Evolutionary conservation across 1,139 yeast species (phyloP).

Genomic region (Yamadazyma membranifaciens): DNA sequence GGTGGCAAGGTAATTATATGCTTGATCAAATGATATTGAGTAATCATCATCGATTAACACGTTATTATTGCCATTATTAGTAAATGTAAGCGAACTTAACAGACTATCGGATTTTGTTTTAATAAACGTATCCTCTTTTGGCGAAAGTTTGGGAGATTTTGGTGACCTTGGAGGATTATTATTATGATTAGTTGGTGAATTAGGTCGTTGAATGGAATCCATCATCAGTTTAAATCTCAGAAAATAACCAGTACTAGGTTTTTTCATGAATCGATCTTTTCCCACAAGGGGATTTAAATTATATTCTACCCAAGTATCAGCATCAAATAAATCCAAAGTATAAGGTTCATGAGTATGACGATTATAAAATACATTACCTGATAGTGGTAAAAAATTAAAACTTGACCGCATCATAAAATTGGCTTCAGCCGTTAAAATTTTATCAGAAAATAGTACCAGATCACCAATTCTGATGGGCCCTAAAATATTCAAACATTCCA

Average conservation of each 20-base stretch:
- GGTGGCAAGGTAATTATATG: slow-evolving; percentile 60
- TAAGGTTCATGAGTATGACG: slow-evolving; percentile 54
- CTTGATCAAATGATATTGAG: slow-evolving; percentile 52
- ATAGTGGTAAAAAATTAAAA: slow-evolving; percentile 70
- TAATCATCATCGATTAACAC: slow-evolving; percentile 3
- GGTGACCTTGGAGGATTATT: slow-evolving; percentile 4
- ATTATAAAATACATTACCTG: slow-evolving; percentile 73
- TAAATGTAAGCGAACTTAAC: neutral
- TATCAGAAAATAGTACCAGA: slow-evolving; percentile 69
- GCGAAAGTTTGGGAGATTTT: slow-evolving; percentile 1
- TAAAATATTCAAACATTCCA: slow-evolving; percentile 78
- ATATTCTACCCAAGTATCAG: slow-evolving; percentile 75
- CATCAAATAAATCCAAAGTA: slow-evolving; percentile 74
- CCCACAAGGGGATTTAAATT: slow-evolving; percentile 75
- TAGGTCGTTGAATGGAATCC: slow-evolving; percentile 18
- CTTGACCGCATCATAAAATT: slow-evolving; percentile 89
- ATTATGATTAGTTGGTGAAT: slow-evolving; percentile 1
- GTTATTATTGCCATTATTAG: neutral
- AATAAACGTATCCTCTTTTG: neutral
- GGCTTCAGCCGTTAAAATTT: slow-evolving; percentile 73
- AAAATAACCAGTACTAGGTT: slow-evolving; percentile 5
- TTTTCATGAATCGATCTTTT: slow-evolving; percentile 27
- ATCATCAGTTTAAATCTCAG: slow-evolving; percentile 18
- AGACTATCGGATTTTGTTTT: neutral
- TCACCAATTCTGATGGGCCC: slow-evolving; percentile 88